Evolutionary conservation across 129 eudicot genomes (phyloP).

Genomic region (Mikania micrantha): DNA sequence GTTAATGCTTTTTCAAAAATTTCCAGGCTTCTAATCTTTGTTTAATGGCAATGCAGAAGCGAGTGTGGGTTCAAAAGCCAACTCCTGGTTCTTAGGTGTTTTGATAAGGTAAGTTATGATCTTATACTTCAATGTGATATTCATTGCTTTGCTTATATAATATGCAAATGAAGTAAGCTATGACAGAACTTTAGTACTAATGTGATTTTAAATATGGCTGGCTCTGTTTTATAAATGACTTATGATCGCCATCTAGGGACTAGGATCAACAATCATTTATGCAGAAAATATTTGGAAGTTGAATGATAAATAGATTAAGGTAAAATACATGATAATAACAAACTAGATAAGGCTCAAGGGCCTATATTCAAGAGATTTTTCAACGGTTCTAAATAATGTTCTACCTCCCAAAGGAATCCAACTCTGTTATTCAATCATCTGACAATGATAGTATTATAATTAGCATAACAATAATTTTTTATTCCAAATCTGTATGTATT

Average conservation of each 20-base stretch:
- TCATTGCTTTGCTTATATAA: not conserved
- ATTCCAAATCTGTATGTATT: not conserved
- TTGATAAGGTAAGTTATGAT: constrained; percentile 41
- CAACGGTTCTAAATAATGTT: too few species aligned
- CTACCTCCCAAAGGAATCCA: too few species aligned
- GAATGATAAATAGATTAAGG: not conserved
- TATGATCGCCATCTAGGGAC: not conserved
- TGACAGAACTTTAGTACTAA: not conserved
- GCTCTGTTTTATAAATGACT: not conserved
- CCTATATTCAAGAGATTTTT: too few species aligned
- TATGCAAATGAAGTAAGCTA: not conserved
- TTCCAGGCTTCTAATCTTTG: not conserved
- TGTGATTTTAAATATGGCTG: not conserved
- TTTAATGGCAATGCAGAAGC: constrained; percentile 51
- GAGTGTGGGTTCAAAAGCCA: constrained; percentile 97
- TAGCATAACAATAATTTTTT: too few species aligned
- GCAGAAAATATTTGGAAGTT: not conserved
- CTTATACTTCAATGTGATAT: not conserved
- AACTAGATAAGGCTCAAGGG: not conserved
- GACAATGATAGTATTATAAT: too few species aligned
- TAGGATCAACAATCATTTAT: not conserved
- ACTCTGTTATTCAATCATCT: too few species aligned
- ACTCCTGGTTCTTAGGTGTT: constrained; percentile 65
- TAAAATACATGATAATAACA: not conserved
- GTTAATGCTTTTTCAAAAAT: not conserved